Base-by-base conservation (phyloP, 2,329 filamentous ascomycete species). In the Camillea tinctor region DNA sequence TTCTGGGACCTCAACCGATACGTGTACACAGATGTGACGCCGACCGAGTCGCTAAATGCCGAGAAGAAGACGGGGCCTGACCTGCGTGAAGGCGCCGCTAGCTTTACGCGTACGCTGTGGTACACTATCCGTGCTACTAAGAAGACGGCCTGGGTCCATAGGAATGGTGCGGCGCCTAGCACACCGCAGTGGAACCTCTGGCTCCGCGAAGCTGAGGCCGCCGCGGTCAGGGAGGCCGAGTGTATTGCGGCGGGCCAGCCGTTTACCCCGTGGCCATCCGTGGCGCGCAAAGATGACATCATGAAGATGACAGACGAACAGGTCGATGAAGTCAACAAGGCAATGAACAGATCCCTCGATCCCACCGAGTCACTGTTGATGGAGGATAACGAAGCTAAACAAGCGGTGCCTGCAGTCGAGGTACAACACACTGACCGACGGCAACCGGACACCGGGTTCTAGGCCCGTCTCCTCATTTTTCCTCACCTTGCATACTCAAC, bases 1-100 rank as follows among this genome's bases (percentile, higher is more conserved):
- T 84, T 86, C 64, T 88, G 85, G 85, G 82, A 88, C 64, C 71
- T 87, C n/a, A 77, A 76, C 6, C 77, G 80, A 22, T 88, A 86
- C 67, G 61, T 76, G 0, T 76, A 75, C 55, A 51, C 63, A 6
- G 76, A 81, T 26, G 64, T 79, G 3, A 82, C 79, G 0, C 77
- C 79, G 0, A 6, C 36, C 0, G 78, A 81, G 54, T 74, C 79
- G 0, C 44, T 24, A 17, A 50, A 72, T 24, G 79, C 80, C 1
- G 61, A 81, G 57, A 3, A 56, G 2, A 65, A 59, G 5, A 75
- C 72, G 0, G 60, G 75, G 21, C 13, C 52, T 0, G 76, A 79
- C 57, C 68, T 70, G 52, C 67, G 70, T 1, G 80, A 82, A 61
- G 76, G 76, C 9, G 64, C 72, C 13, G 76, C 77, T 7, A 83